Percentiles rank a stretch among this genome's conserved stretches.
Conservation (phyloP, 768 basidiomycete species). For the Sistotremastrum niveocremeum region DNA sequence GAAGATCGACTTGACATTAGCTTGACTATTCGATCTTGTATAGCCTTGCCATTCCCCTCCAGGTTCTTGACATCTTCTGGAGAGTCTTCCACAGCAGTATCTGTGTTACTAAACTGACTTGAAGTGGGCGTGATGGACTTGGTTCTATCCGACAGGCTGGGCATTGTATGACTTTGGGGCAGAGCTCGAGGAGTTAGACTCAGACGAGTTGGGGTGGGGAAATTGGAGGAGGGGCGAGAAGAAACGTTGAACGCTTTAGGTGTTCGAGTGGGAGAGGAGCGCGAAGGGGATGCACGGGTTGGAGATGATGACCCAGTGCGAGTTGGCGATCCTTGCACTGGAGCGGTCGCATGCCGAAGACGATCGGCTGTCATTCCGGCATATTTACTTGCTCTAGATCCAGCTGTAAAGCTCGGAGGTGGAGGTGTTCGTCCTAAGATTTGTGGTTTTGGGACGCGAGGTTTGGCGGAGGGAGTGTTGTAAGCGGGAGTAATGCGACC, state of each 20-base stretch:
- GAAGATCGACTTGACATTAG: too few relatives aligned
- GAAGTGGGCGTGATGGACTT: too few relatives aligned
- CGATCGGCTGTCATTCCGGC: slow-evolving; percentile 76
- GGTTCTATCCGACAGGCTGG: too few relatives aligned
- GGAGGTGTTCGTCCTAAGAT: slow-evolving; percentile 7
- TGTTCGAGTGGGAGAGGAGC: slow-evolving; percentile 24
- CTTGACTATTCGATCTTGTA: too few relatives aligned
- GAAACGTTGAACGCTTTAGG: slow-evolving; percentile 21
- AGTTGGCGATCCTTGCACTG: slow-evolving; percentile 10
- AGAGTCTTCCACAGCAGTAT: too few relatives aligned
- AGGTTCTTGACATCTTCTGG: too few relatives aligned
- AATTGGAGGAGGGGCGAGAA: slow-evolving; percentile 55
- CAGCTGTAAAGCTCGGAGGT: slow-evolving; percentile 52
- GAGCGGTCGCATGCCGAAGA: slow-evolving; percentile 23
- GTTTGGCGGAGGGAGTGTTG: slow-evolving; percentile 24
- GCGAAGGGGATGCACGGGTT: not conserved
- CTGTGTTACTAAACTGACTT: too few relatives aligned
- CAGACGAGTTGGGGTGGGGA: too few relatives aligned
- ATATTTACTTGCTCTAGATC: slow-evolving; percentile 77
- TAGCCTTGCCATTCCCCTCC: too few relatives aligned
- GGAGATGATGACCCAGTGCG: slow-evolving; percentile 11
- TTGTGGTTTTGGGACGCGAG: slow-evolving; percentile 15
- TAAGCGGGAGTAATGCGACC: slow-evolving; percentile 14
- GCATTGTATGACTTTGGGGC: too few relatives aligned
- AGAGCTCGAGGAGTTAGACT: too few relatives aligned